Percentiles rank a stretch among this genome's conserved stretches.
Conservation (phyloP, 108 stramenopile genomes). For the Nitzschia sp. region DNA sequence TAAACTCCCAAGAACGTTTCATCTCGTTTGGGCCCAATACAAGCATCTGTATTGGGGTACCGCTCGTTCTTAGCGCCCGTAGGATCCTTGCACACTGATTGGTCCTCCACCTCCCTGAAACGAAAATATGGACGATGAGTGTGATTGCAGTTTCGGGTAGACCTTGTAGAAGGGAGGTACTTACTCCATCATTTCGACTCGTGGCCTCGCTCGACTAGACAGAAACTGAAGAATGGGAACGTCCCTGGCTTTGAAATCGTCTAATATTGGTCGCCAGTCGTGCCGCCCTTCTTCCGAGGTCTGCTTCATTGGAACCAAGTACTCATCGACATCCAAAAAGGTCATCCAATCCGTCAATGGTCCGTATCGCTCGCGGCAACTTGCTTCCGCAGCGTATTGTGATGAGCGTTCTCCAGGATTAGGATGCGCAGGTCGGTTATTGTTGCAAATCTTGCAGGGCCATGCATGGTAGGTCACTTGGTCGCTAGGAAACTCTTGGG, state of each 20-base stretch:
- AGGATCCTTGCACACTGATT: constrained; percentile 27
- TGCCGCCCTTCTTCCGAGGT: constrained; percentile 23
- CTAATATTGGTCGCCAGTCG: constrained; percentile 52
- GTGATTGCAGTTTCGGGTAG: no score
- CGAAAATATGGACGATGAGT: neutral
- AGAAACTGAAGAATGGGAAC: constrained; percentile 53
- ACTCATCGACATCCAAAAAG: constrained; percentile 76
- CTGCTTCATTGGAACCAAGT: constrained; percentile 72
- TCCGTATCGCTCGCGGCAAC: constrained; percentile 71
- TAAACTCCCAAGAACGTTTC: constrained; percentile 77
- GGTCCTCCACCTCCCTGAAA: constrained; percentile 33
- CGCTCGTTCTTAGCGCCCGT: constrained; percentile 23
- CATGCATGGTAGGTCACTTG: constrained; percentile 69
- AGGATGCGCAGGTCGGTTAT: constrained; percentile 31
- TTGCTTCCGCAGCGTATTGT: constrained; percentile 79
- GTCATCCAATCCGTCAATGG: constrained; percentile 79
- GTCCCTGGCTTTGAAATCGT: constrained; percentile 41
- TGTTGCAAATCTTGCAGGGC: constrained; percentile 62
- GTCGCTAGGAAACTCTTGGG: constrained; percentile 22
- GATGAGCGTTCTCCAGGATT: constrained; percentile 61
- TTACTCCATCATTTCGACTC: constrained; percentile 39
- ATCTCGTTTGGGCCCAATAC: constrained; percentile 46
- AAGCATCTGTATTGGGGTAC: constrained; percentile 45
- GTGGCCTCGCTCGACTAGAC: constrained; percentile 32
- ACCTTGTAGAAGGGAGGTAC: no score